phyloP scores from a whole-genome alignment of 225 moss, liverwort and hornwort genomes.

The Climacium dendroides region DNA sequence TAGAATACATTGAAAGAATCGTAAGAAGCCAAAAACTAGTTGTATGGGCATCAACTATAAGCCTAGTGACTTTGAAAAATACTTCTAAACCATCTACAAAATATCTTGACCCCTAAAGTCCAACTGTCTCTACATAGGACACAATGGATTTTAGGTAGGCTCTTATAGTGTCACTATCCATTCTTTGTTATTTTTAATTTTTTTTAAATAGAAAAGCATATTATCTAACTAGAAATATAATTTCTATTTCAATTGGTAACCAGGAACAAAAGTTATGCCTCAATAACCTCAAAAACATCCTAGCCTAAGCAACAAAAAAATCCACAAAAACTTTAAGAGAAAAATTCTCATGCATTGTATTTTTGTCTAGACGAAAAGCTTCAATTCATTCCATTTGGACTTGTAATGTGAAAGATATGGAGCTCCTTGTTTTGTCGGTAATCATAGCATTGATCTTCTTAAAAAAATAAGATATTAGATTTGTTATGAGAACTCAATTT shows the following conservation, averaged over 20 bases:
- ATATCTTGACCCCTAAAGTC: not conserved
- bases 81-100: not conserved
- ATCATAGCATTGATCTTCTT: too few relatives aligned
- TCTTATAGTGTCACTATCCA: accelerated
- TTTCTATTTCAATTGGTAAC: accelerated
- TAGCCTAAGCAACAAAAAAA: not conserved
- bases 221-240: not conserved
- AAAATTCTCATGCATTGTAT: too few relatives aligned
- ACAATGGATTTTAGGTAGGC: not conserved
- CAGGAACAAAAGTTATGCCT: accelerated
- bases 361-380: too few relatives aligned
- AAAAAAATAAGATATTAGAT: too few relatives aligned
- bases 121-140: not conserved
- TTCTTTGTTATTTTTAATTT: too few relatives aligned
- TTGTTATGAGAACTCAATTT: too few relatives aligned
- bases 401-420: too few relatives aligned
- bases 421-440: too few relatives aligned
- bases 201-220: not conserved
- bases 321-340: too few relatives aligned
- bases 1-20: not conserved
- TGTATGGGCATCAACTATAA: accelerated
- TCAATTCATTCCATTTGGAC: too few relatives aligned
- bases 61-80: not conserved
- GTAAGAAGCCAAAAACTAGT: not conserved
- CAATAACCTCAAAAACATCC: accelerated